A percentile compares a stretch with the other conserved stretches of the same genome.
These are phyloP conservation scores for Boletus fagicola DNA, from an alignment of 768 basidiomycete genomes.

Conservation along the genomic window DNA sequence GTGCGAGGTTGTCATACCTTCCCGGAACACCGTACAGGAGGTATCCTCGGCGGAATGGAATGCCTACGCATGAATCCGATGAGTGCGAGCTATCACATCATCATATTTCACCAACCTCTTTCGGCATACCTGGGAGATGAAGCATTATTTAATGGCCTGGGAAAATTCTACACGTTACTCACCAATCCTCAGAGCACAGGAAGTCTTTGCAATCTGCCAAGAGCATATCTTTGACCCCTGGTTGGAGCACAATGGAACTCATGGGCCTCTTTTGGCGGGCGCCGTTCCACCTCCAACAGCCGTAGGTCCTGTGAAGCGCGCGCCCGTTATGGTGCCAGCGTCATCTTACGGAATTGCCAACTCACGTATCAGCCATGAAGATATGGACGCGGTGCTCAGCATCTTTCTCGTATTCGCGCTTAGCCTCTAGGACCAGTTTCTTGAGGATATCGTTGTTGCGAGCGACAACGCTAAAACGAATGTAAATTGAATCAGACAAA, in stretches of 20 bases:
- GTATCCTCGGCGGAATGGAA: constrained; percentile 86
- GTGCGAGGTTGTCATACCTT: constrained; percentile 46
- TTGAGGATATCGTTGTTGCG: constrained; percentile 87
- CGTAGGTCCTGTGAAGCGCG: constrained; percentile 50
- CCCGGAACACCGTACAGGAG: constrained; percentile 83
- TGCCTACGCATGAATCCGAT: constrained; percentile 47
- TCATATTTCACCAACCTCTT: constrained; percentile 55
- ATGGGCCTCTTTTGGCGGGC: constrained; percentile 86
- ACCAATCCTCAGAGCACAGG: constrained; percentile 82
- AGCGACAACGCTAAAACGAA: constrained; percentile 65
- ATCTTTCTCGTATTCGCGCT: constrained; percentile 87
- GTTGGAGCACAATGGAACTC: constrained; percentile 89
- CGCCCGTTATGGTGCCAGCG: not conserved
- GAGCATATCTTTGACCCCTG: constrained; percentile 89
- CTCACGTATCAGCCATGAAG: constrained; percentile 86
- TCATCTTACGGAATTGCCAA: constrained; percentile 15
- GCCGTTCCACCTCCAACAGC: constrained; percentile 86
- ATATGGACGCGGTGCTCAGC: constrained; percentile 89
- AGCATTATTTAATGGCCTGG: constrained; percentile 17
- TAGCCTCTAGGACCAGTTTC: constrained; percentile 82
- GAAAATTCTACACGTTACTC: constrained; percentile 34
- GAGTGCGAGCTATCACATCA: constrained; percentile 19
- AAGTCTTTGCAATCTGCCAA: constrained; percentile 85
- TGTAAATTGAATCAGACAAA: constrained; percentile 20
- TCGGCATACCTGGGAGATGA: constrained; percentile 73